Conservation (phyloP, 345 rosid genomes). For the Syzygium aromaticum region DNA sequence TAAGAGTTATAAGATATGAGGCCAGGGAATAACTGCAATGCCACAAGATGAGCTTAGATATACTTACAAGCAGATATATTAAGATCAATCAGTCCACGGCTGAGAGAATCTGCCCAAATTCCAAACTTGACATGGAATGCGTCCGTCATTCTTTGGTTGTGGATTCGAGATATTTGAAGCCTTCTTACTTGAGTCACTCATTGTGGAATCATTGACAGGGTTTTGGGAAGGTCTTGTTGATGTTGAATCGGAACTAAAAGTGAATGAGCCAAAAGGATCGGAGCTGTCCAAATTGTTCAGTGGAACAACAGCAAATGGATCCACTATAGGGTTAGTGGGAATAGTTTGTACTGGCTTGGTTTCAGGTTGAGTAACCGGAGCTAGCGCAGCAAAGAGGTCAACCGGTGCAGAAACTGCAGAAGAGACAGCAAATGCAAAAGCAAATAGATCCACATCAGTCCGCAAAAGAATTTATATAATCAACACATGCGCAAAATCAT, state of each 20-base stretch:
- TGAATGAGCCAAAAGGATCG: constrained; percentile 73
- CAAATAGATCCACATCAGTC: too few species aligned
- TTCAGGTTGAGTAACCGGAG: constrained; percentile 48
- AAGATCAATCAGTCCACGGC: constrained; percentile 96
- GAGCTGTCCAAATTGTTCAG: constrained; percentile 74
- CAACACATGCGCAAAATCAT: not conserved
- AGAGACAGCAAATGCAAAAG: constrained; percentile 17
- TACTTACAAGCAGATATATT: constrained; percentile 95
- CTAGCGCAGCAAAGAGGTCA: constrained; percentile 51
- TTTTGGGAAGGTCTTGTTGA: constrained; percentile 35
- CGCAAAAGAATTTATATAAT: not conserved
- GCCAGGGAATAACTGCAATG: not conserved
- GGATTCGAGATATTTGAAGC: constrained; percentile 29
- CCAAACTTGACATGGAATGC: constrained; percentile 81
- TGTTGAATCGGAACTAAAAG: constrained; percentile 41
- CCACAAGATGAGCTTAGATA: not conserved
- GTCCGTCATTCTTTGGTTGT: constrained; percentile 49
- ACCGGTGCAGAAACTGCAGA: constrained; percentile 44
- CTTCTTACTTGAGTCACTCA: constrained; percentile 25
- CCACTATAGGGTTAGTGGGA: constrained; percentile 32
- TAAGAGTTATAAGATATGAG: not conserved
- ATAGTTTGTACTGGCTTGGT: constrained; percentile 26
- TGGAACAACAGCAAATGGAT: constrained; percentile 84
- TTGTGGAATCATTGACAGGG: constrained; percentile 20
- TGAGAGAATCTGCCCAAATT: constrained; percentile 95